Evolutionary conservation across 1,284 basidiomycete species (phyloP).

Genomic region (Takashimella tepidaria): DNA sequence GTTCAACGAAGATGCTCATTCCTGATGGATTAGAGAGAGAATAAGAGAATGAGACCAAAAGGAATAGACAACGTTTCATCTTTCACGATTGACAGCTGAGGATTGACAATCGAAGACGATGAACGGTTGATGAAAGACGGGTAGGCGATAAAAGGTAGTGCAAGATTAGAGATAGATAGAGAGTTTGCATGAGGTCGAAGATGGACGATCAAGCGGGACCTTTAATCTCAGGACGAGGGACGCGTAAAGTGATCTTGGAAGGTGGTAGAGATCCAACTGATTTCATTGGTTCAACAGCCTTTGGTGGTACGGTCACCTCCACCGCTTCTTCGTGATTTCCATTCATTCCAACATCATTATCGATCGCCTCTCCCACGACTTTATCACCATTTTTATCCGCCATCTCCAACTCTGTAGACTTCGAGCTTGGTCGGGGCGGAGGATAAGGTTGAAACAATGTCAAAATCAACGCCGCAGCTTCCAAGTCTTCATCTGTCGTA

Average conservation of each 20-base stretch:
- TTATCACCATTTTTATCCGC: background rate
- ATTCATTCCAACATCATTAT: background rate
- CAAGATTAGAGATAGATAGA: too few species aligned
- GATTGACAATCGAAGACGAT: too few species aligned
- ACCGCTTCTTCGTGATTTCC: background rate
- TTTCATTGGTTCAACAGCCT: background rate
- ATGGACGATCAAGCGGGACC: background rate
- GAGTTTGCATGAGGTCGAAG: too few species aligned
- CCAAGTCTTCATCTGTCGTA: conserved; percentile 24
- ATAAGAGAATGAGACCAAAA: too few species aligned
- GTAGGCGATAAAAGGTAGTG: too few species aligned
- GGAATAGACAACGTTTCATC: too few species aligned
- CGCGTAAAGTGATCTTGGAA: background rate
- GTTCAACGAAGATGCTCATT: too few species aligned
- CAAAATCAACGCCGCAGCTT: conserved; percentile 28
- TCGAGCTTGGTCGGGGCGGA: conserved; percentile 4
- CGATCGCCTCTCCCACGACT: background rate
- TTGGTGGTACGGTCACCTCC: too few species aligned
- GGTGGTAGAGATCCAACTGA: background rate
- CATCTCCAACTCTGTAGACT: background rate
- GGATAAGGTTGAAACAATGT: conserved; percentile 9
- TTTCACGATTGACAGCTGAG: too few species aligned
- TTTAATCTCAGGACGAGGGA: background rate
- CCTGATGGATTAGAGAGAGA: too few species aligned
- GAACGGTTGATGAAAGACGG: too few species aligned